phyloP scores from a whole-genome alignment of 2,329 filamentous ascomycete genomes.

The Nannizzia gypsea region DNA sequence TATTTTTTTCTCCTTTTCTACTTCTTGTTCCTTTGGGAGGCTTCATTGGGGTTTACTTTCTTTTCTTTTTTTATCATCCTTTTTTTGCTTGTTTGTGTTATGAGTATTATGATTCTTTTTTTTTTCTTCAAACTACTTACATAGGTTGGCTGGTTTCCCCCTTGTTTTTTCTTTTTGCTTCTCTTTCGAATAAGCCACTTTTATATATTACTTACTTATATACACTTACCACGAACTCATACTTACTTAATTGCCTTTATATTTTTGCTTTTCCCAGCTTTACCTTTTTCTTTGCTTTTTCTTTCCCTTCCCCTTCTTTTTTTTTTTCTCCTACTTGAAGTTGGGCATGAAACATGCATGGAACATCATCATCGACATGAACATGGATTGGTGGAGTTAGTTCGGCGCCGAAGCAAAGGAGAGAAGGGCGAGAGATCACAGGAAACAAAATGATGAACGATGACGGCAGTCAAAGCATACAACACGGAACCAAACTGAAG shows the following conservation, averaged over 20 bases:
- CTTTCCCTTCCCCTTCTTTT: neutral
- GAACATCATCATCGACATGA: neutral
- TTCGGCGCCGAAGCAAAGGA: neutral
- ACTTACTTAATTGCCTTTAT: neutral
- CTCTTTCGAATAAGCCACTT: neutral
- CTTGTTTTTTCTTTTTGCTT: neutral
- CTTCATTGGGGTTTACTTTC: too few relatives aligned
- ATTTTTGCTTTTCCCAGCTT: neutral
- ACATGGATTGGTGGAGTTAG: neutral
- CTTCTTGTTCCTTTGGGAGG: neutral
- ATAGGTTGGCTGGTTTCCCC: neutral
- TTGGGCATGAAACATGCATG: conserved; percentile 4
- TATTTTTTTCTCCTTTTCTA: neutral
- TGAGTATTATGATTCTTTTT: too few relatives aligned
- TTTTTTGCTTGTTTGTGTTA: too few relatives aligned
- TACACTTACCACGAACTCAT: neutral
- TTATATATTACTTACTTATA: neutral
- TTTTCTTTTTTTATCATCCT: too few relatives aligned
- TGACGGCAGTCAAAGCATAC: neutral
- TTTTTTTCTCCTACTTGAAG: neutral
- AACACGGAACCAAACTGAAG: neutral
- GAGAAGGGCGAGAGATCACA: neutral
- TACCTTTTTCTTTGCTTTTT: conserved; percentile 1
- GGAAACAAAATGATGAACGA: neutral
- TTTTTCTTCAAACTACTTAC: too few relatives aligned